Evolutionary conservation across 768 basidiomycete species (phyloP).

Genomic region (Termitomyces sp.): DNA sequence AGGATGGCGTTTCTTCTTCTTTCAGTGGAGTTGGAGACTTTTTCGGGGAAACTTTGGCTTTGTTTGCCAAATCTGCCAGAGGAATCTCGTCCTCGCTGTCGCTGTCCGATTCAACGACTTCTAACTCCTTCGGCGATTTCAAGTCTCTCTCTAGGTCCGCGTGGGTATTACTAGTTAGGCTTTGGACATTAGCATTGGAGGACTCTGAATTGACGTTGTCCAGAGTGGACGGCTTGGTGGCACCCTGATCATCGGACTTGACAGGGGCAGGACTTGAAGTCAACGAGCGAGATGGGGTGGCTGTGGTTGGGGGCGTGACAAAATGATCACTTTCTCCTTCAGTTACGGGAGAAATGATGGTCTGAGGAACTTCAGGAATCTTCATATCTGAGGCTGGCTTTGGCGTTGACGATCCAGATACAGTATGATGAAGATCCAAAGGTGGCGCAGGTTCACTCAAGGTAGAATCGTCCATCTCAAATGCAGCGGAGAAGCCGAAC

Average conservation of each 20-base stretch:
- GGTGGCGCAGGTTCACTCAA: background rate
- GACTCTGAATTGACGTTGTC: constrained; percentile 33
- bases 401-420: constrained; percentile 8
- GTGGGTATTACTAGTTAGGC: constrained; percentile 9
- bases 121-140: constrained; percentile 50
- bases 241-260: constrained; percentile 9
- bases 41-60: constrained; percentile 18
- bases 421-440: background rate
- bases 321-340: constrained; percentile 50
- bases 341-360: constrained; percentile 16
- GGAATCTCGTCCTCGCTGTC: constrained; percentile 47
- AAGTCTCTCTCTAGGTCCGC: constrained; percentile 44
- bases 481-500: constrained; percentile 43
- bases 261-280: constrained; percentile 12
- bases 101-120: constrained; percentile 44
- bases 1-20: constrained; percentile 20
- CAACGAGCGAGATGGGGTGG: constrained; percentile 13
- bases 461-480: constrained; percentile 13
- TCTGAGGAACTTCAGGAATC: constrained; percentile 2
- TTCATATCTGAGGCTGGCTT: constrained; percentile 14
- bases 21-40: constrained; percentile 11
- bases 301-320: constrained; percentile 52
- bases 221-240: constrained; percentile 23
- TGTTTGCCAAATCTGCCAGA: constrained; percentile 25
- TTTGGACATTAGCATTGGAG: constrained; percentile 29